Conservation (phyloP, 805 yeast species). For the Myxozyma udenii region DNA sequence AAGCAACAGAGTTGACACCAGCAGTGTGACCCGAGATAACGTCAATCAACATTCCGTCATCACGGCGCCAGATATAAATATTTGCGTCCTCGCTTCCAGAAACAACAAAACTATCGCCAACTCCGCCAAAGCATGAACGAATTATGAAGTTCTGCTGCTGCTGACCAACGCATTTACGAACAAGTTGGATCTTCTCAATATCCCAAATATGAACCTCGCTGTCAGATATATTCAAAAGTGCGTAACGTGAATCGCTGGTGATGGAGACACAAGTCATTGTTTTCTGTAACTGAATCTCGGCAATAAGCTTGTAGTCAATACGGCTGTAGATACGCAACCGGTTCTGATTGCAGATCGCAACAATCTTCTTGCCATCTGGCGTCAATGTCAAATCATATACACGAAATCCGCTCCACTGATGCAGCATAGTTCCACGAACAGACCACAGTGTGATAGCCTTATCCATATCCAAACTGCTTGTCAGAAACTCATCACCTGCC, state of each 20-base stretch:
- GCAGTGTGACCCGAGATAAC: constrained; percentile 61
- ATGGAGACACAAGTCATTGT: constrained; percentile 63
- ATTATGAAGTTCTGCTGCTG: constrained; percentile 67
- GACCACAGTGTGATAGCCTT: constrained; percentile 55
- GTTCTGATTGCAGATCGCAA: constrained; percentile 63
- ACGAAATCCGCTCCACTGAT: constrained; percentile 42
- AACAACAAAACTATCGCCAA: constrained; percentile 64
- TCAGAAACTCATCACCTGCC: constrained; percentile 51
- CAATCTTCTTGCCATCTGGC: constrained; percentile 57
- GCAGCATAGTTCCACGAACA: constrained; percentile 33
- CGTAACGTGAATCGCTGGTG: constrained; percentile 54
- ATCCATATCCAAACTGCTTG: constrained; percentile 73
- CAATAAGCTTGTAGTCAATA: constrained; percentile 42
- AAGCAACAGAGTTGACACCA: constrained; percentile 73
- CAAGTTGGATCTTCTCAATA: constrained; percentile 53
- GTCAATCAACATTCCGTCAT: constrained; percentile 63
- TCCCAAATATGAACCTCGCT: constrained; percentile 85
- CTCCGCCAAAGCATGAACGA: constrained; percentile 73
- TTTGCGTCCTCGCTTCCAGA: constrained; percentile 83
- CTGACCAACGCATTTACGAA: constrained; percentile 68
- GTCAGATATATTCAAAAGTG: constrained; percentile 60
- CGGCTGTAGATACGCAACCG: constrained; percentile 59
- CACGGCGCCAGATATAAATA: constrained; percentile 73
- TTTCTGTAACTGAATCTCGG: constrained; percentile 53
- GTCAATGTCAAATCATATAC: constrained; percentile 69